A percentile compares a stretch with the other conserved stretches of the same genome.
These are phyloP conservation scores for Pseudogymnoascus destructans DNA, from an alignment of 2,329 filamentous ascomycete genomes.

Conservation along the genomic window DNA sequence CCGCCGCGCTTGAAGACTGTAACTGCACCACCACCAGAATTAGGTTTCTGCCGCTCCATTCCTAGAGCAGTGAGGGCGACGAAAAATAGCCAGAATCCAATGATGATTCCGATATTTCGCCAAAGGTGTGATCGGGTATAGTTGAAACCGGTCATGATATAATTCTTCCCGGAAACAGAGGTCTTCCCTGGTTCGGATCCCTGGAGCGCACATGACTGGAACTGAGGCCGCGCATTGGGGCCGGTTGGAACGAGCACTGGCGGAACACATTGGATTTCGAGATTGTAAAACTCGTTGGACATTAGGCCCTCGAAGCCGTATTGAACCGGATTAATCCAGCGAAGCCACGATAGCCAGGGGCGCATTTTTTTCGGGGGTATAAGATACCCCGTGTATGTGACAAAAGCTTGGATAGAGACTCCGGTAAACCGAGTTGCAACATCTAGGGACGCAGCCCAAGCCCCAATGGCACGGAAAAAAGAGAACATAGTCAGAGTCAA, in stretches of 20 bases:
- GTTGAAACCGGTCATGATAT: slow-evolving; percentile 40
- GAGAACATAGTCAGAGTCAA: slow-evolving; percentile 71
- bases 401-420: slow-evolving; percentile 53
- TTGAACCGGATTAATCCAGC: slow-evolving; percentile 47
- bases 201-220: slow-evolving; percentile 44
- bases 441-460: slow-evolving; percentile 53
- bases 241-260: slow-evolving; percentile 37
- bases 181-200: slow-evolving; percentile 40
- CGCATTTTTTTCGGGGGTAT: slow-evolving; percentile 42
- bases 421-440: slow-evolving; percentile 40
- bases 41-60: slow-evolving; percentile 40
- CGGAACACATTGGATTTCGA: slow-evolving; percentile 37
- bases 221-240: slow-evolving; percentile 29
- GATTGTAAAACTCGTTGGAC: slow-evolving; percentile 64
- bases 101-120: slow-evolving; percentile 43
- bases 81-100: slow-evolving; percentile 37
- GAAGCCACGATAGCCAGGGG: slow-evolving; percentile 41
- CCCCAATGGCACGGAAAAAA: slow-evolving; percentile 73
- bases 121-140: slow-evolving; percentile 47
- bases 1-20: slow-evolving; percentile 52
- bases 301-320: slow-evolving; percentile 60
- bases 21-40: slow-evolving; percentile 44
- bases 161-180: slow-evolving; percentile 40
- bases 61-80: slow-evolving; percentile 30
- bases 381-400: slow-evolving; percentile 33